Evolutionary conservation across 148 eudicot species (phyloP).

Genomic region (Amaranthus hypochondriacus): DNA sequence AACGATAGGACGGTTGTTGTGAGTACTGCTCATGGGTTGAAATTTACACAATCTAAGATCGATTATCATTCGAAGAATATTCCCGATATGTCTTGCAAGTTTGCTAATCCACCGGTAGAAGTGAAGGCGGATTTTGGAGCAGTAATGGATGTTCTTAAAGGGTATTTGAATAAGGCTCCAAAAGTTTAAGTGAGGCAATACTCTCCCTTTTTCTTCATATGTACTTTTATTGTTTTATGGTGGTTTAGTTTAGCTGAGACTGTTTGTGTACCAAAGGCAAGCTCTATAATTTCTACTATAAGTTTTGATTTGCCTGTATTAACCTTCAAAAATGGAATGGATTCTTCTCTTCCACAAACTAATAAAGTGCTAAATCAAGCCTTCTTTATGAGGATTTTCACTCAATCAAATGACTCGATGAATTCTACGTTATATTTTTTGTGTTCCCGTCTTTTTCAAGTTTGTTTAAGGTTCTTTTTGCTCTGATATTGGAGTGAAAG

Average conservation of each 20-base stretch:
- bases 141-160: conserved; percentile 86
- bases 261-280: neutral
- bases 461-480: neutral
- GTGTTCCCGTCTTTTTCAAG: too few relatives aligned
- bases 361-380: neutral
- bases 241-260: conserved; percentile 1
- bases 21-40: conserved; percentile 82
- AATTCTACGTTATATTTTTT: neutral
- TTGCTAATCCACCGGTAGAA: conserved; percentile 74
- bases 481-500: too few relatives aligned
- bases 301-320: neutral
- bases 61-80: conserved; percentile 81
- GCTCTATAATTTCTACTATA: neutral
- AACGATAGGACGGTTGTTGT: conserved; percentile 87
- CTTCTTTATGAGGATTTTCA: too few relatives aligned
- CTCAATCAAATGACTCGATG: neutral
- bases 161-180: conserved; percentile 42
- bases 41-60: conserved; percentile 73
- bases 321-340: neutral
- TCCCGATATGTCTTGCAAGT: conserved; percentile 64
- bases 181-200: conserved; percentile 30
- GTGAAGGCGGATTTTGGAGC: conserved; percentile 89
- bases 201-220: neutral
- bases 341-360: neutral
- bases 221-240: neutral